Conservation (phyloP, 2,329 filamentous ascomycete genomes). For the Amylocarpus encephaloides region DNA sequence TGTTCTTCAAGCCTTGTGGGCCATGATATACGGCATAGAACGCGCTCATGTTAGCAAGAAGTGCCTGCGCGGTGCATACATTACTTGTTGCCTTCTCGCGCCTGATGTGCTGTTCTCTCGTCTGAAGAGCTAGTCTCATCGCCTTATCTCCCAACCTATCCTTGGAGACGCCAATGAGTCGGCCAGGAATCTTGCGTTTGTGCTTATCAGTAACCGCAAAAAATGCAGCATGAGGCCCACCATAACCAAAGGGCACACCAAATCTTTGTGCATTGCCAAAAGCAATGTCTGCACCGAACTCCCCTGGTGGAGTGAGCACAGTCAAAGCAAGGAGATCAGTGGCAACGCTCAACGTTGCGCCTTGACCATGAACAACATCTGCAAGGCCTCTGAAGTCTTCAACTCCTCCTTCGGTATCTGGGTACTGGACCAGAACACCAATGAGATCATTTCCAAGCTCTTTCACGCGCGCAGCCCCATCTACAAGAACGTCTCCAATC, state of each 20-base stretch:
- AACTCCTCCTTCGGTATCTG: conserved; percentile 78
- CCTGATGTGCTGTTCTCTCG: conserved; percentile 91
- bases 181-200: conserved; percentile 90
- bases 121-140: conserved; percentile 80
- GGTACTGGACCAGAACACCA: conserved; percentile 91
- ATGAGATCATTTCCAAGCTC: conserved; percentile 74
- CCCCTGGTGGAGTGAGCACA: conserved; percentile 79
- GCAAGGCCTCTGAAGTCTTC: conserved; percentile 69
- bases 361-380: conserved; percentile 68
- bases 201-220: conserved; percentile 87
- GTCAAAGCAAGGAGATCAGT: conserved; percentile 88
- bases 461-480: conserved; percentile 59
- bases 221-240: conserved; percentile 94
- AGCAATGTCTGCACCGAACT: conserved; percentile 91
- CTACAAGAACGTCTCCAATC: conserved; percentile 62
- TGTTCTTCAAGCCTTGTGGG: conserved; percentile 72
- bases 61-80: conserved; percentile 89
- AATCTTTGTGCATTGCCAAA: conserved; percentile 90
- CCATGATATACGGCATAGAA: conserved; percentile 95
- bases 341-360: conserved; percentile 76
- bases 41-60: conserved; percentile 92
- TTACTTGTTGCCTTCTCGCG: conserved; percentile 97
- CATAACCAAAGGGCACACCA: conserved; percentile 85
- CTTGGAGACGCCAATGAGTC: conserved; percentile 85
- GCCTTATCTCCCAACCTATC: conserved; percentile 78